These are phyloP conservation scores for Penicillium desertorum DNA, from an alignment of 495 filamentous ascomycete genomes.

Conservation along the genomic window DNA sequence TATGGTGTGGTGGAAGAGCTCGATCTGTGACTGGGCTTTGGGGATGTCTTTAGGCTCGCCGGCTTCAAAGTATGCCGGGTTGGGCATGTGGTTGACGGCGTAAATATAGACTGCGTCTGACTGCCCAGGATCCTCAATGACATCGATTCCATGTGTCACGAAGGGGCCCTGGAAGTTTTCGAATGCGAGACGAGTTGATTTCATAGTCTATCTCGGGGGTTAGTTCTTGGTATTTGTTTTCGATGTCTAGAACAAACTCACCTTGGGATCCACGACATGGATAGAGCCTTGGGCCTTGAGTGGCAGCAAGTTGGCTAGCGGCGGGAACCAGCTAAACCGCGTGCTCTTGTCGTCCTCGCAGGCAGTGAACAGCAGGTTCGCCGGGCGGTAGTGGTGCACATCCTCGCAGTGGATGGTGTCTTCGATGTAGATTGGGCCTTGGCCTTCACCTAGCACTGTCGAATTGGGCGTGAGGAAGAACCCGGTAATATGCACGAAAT, in stretches of 20 bases:
- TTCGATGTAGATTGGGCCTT: conserved; percentile 42
- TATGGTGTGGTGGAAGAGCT: conserved; percentile 58
- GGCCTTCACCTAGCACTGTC: conserved; percentile 34
- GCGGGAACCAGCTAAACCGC: conserved; percentile 58
- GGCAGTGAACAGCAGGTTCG: conserved; percentile 54
- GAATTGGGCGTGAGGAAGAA: conserved; percentile 27
- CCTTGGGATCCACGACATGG: conserved; percentile 57
- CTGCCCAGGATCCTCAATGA: conserved; percentile 47
- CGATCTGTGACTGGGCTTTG: conserved; percentile 53
- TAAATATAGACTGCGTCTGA: conserved; percentile 57
- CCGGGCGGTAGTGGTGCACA: conserved; percentile 54
- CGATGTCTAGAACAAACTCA: conserved; percentile 4
- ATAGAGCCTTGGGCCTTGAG: conserved; percentile 46
- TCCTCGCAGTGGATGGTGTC: conserved; percentile 61
- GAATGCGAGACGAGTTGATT: conserved; percentile 46
- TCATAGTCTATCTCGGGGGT: conserved; percentile 47
- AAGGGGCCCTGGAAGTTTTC: conserved; percentile 55
- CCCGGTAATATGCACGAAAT: conserved; percentile 32
- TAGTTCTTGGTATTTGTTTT: background rate
- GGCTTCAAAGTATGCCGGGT: conserved; percentile 35
- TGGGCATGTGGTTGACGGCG: conserved; percentile 58
- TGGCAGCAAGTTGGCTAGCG: conserved; percentile 41
- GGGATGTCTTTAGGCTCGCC: conserved; percentile 19
- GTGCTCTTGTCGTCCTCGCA: conserved; percentile 49
- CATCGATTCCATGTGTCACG: conserved; percentile 60